Conservation (phyloP, 1,139 yeast species). For the Pneumocystis canis region DNA sequence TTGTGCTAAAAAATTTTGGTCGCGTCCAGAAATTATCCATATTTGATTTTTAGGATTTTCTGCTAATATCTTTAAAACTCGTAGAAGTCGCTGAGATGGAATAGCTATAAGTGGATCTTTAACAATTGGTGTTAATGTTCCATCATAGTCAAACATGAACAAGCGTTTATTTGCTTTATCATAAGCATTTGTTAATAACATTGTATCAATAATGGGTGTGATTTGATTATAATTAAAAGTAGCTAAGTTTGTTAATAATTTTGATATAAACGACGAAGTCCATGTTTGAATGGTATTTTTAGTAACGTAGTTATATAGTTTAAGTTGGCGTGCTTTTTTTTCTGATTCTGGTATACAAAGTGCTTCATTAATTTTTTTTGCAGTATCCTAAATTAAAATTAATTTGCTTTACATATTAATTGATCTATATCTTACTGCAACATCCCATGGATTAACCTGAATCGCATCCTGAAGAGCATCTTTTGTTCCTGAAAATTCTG, state of each 20-base stretch:
- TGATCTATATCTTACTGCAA: not conserved
- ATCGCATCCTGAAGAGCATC: constrained; percentile 55
- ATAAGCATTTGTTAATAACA: constrained; percentile 18
- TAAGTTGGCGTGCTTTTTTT: constrained; percentile 46
- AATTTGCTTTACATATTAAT: not conserved
- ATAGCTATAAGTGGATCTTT: constrained; percentile 15
- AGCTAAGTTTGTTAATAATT: constrained; percentile 29
- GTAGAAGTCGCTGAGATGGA: constrained; percentile 26
- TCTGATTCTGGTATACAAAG: constrained; percentile 50
- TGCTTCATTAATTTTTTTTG: constrained; percentile 46
- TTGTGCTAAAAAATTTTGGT: constrained; percentile 71
- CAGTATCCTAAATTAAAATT: constrained; percentile 35
- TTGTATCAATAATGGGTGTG: constrained; percentile 1
- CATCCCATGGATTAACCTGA: constrained; percentile 83
- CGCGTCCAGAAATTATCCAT: constrained; percentile 95
- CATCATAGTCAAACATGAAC: constrained; percentile 20
- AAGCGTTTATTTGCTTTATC: constrained; percentile 18
- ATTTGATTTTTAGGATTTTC: constrained; percentile 71
- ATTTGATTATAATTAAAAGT: constrained; percentile 48
- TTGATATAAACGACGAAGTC: constrained; percentile 46
- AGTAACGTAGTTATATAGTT: constrained; percentile 42
- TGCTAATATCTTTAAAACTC: constrained; percentile 44
- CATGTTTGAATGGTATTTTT: constrained; percentile 62
- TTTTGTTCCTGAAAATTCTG: constrained; percentile 93
- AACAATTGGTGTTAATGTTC: constrained; percentile 13